Conservation (phyloP, 805 yeast species). For the Debaryomyces prosopidis region DNA sequence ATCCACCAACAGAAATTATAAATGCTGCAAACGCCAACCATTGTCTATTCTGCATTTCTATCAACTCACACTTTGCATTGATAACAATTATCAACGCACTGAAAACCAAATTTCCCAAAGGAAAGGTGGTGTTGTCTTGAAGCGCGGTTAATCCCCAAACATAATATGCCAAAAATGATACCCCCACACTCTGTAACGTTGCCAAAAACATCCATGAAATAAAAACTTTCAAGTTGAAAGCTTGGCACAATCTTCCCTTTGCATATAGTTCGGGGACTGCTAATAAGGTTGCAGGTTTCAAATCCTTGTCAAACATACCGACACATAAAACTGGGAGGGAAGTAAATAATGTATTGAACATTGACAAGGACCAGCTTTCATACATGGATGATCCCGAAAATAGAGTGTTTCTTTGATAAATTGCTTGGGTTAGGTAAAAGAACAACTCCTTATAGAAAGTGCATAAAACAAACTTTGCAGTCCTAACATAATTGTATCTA, state of each 20-base stretch:
- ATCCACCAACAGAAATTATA: conserved; percentile 76
- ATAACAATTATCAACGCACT: conserved; percentile 72
- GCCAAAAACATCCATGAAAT: conserved; percentile 79
- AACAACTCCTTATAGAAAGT: conserved; percentile 93
- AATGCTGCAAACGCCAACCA: conserved; percentile 67
- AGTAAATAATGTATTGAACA: conserved; percentile 96
- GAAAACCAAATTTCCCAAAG: conserved; percentile 75
- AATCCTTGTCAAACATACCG: conserved; percentile 94
- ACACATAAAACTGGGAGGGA: conserved; percentile 87
- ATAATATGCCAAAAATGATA: conserved; percentile 65
- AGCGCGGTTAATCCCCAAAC: conserved; percentile 72
- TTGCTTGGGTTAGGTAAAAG: conserved; percentile 84
- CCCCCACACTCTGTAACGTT: conserved; percentile 65
- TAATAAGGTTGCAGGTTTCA: conserved; percentile 80
- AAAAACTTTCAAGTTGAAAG: conserved; percentile 71
- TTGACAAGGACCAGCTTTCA: conserved; percentile 94
- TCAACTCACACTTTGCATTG: conserved; percentile 72
- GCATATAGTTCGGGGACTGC: conserved; percentile 90
- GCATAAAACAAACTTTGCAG: conserved; percentile 86
- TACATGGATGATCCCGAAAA: conserved; percentile 92
- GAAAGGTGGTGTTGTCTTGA: conserved; percentile 75
- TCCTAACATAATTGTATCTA: conserved; percentile 88
- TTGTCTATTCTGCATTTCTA: conserved; percentile 78
- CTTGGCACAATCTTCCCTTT: conserved; percentile 71
- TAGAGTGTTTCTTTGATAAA: conserved; percentile 81